These are phyloP conservation scores for Coemansia sp. DNA, from an alignment of 192 early-diverging fungal species.

Conservation along the genomic window DNA sequence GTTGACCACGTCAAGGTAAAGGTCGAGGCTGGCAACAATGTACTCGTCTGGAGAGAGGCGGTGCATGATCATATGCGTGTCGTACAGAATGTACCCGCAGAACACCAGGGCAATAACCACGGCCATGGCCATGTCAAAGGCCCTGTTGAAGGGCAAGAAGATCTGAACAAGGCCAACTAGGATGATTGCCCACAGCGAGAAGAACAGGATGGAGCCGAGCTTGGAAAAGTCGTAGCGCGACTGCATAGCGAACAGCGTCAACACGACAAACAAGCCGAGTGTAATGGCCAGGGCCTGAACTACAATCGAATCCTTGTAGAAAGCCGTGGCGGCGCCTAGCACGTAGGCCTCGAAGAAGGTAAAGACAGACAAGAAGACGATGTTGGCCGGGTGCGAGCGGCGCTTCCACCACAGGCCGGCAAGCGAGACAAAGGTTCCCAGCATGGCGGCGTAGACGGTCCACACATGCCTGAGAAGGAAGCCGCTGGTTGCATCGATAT, in stretches of 20 bases:
- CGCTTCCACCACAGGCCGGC: conserved; percentile 63
- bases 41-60: conserved; percentile 76
- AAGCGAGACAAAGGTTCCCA: conserved; percentile 56
- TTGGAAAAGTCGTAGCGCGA: conserved; percentile 73
- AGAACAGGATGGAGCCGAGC: conserved; percentile 64
- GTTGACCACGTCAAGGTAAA: conserved; percentile 81
- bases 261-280: conserved; percentile 67
- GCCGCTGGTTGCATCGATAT: conserved; percentile 51
- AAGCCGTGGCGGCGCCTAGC: conserved; percentile 64
- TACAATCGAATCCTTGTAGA: conserved; percentile 66
- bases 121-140: conserved; percentile 62
- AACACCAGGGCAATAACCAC: conserved; percentile 68
- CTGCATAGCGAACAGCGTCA: conserved; percentile 81
- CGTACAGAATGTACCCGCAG: conserved; percentile 78
- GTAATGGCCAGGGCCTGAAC: conserved; percentile 78
- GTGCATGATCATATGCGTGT: conserved; percentile 73
- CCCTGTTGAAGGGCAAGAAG: conserved; percentile 69
- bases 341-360: conserved; percentile 61
- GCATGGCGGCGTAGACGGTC: conserved; percentile 60
- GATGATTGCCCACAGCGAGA: conserved; percentile 64
- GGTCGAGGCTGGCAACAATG: conserved; percentile 62
- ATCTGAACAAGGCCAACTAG: conserved; percentile 66
- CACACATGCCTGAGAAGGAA: conserved; percentile 65
- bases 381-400: conserved; percentile 66
- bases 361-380: conserved; percentile 63